Base-by-base conservation (phyloP, 306 rosid species). In the Begonia loranthoides region DNA sequence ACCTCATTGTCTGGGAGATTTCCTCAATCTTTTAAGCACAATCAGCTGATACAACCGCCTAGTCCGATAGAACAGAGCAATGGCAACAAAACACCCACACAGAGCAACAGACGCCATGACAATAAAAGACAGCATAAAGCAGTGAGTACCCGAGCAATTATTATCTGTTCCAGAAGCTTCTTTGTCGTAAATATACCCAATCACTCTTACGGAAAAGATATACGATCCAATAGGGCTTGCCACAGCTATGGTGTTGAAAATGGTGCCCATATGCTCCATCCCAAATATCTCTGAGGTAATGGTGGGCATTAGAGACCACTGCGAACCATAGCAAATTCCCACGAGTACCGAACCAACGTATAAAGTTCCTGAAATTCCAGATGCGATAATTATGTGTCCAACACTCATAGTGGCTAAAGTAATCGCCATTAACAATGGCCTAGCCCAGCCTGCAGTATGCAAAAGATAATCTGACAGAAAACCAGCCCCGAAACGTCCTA, bases 291-390 rank as follows among this genome's bases (percentile, higher is more conserved):
- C 99, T 10, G 86, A 76, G 52, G 87, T 78, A 59, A 90, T 76
- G 47, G 87, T 80, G 38, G 95, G 97, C 95, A 85, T 85, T 43
- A 89, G 70, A n/a, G 90, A 79, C 97, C 95, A 89, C 41, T 89
- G 68, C 41, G 95, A 77, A 47, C 97, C 97, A 60, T 85, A 82
- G 58, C 86, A 74, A 55, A 90, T 76, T 12, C 97, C 97, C 45
- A 90, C 85, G 41, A 85, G 52, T 33, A 82, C 64, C 22, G 94
- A 84, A 67, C 97, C 94, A 55, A 78, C 21, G 38, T 76, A 89
- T 40, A 89, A 64, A 73, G 66, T 85, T 49, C 90, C 95, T 6
- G 57, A 71, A 50, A 82, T 78, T 45, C 92, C 92, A 43, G 78
- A 70, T 14, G 92, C 84, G 10, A 90, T 77, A 6, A 76, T 55